Base-by-base conservation (phyloP, 768 basidiomycete species). In the Leccinum obscurum region DNA sequence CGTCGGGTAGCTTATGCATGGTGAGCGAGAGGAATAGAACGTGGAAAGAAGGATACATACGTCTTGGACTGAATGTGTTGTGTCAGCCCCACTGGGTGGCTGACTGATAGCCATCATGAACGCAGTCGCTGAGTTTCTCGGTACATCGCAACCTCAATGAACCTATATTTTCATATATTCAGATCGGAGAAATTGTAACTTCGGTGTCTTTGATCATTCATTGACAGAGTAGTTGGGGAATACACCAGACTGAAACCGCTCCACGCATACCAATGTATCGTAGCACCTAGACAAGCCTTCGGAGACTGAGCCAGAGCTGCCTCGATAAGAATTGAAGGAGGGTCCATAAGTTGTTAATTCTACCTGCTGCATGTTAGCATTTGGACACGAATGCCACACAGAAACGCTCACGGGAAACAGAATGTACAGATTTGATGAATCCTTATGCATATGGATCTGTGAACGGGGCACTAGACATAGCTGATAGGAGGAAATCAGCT, bases 321-420 rank as follows among this genome's bases (percentile, higher is more conserved):
- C 2, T 44, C n/a, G n/a, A n/a, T 41, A 4, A 28, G 7, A 11
- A 41, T 4, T 8, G 17, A 6, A 41, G 39, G 17, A n/a, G 15
- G 37, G 37, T n/a, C 7, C 9, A 41, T 41, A 11, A 76, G 41
- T 61, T 62, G 54, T 14, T 66, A 64, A 17, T 64, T 54, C 69
- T 72, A 34, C 28, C 14, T 5, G 9, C 1, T 24, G 11, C n/a
- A 34, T 5, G 14, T 73, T n/a, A 71, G 32, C 1, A 39, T 20
- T 51, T 32, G 24, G 24, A 17, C 4, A 13, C 8, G 34, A 28
- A 35, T 22, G 26, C 15, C 2, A 28, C 10, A 5, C 17, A 39
- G 13, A 4, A 35, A 7, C 6, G 14, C 70, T 63, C 46, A 72
- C 71, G 1, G 74, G 75, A 44, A 76, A 77, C 37, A 61, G 54